phyloP scores from a whole-genome alignment of 331 rosid genomes.

The Arachis monticola region DNA sequence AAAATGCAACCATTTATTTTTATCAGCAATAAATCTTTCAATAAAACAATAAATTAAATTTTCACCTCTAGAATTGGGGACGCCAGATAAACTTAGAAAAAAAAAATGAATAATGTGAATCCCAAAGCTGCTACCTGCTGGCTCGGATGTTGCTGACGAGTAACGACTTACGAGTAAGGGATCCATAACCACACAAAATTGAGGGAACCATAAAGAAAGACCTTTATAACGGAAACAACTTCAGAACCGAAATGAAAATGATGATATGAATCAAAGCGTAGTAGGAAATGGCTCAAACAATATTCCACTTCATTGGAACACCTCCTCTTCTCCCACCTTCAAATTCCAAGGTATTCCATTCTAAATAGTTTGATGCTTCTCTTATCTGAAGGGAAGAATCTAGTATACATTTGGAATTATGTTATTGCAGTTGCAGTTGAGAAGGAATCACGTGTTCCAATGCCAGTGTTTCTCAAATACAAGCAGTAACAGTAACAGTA shows the following conservation, averaged over 20 bases:
- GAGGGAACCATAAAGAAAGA: not conserved
- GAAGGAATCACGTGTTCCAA: conserved; percentile 40
- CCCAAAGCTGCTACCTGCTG: too few relatives aligned
- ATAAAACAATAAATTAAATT: too few relatives aligned
- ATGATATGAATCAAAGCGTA: not conserved
- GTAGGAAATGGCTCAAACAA: conserved; percentile 51
- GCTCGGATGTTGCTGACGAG: too few relatives aligned
- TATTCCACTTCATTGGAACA: conserved; percentile 9
- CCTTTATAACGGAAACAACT: not conserved
- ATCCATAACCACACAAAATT: too few relatives aligned
- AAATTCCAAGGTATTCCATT: conserved; percentile 27
- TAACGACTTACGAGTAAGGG: too few relatives aligned
- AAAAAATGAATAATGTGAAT: too few relatives aligned
- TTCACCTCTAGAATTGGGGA: too few relatives aligned
- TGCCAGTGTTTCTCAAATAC: conserved; percentile 49
- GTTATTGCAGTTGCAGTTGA: conserved; percentile 18
- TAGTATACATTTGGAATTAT: not conserved
- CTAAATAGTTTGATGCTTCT: not conserved
- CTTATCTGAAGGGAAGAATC: not conserved
- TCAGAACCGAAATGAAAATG: not conserved
- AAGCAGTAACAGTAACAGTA: not conserved
- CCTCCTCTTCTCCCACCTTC: conserved; percentile 40
- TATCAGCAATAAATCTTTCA: too few relatives aligned
- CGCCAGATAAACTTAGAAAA: too few relatives aligned
- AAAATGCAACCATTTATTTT: too few relatives aligned